Conservation (phyloP, 768 basidiomycete species). For the Podaxis sp. region DNA sequence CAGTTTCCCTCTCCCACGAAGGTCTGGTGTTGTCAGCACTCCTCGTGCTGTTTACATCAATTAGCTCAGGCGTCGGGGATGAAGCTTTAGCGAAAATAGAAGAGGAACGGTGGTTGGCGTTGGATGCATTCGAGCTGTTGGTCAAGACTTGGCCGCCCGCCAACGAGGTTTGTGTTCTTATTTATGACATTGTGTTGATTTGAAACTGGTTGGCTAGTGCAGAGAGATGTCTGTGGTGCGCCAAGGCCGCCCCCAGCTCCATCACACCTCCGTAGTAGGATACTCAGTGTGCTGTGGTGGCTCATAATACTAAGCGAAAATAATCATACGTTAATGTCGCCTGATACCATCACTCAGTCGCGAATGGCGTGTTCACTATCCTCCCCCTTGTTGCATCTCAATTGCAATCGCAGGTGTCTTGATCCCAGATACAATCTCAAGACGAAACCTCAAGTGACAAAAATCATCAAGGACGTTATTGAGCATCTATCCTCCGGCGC, state of each 20-base stretch:
- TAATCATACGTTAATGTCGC: constrained; percentile 40
- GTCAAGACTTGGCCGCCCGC: constrained; percentile 54
- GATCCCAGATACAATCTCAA: neutral
- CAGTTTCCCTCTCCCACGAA: constrained; percentile 54
- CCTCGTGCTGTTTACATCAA: constrained; percentile 52
- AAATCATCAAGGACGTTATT: constrained; percentile 42
- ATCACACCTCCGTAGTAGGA: constrained; percentile 44
- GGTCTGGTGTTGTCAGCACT: constrained; percentile 57
- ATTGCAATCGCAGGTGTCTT: neutral
- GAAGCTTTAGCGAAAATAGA: constrained; percentile 28
- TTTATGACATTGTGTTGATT: neutral
- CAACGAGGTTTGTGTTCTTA: constrained; percentile 48
- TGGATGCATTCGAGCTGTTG: constrained; percentile 62
- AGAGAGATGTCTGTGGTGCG: constrained; percentile 71
- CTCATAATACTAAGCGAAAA: constrained; percentile 44
- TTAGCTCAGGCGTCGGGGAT: constrained; percentile 27
- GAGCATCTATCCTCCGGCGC: constrained; percentile 42
- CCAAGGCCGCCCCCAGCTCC: constrained; percentile 52
- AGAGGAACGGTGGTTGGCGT: constrained; percentile 53
- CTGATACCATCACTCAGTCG: constrained; percentile 49
- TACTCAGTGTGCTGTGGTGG: constrained; percentile 46
- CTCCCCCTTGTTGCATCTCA: constrained; percentile 36
- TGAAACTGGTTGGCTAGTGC: constrained; percentile 39
- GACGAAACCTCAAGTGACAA: constrained; percentile 29
- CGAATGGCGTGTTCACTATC: constrained; percentile 51